Base-by-base conservation (phyloP, 2,329 filamentous ascomycete genomes). In the Colletotrichum destructivum region DNA sequence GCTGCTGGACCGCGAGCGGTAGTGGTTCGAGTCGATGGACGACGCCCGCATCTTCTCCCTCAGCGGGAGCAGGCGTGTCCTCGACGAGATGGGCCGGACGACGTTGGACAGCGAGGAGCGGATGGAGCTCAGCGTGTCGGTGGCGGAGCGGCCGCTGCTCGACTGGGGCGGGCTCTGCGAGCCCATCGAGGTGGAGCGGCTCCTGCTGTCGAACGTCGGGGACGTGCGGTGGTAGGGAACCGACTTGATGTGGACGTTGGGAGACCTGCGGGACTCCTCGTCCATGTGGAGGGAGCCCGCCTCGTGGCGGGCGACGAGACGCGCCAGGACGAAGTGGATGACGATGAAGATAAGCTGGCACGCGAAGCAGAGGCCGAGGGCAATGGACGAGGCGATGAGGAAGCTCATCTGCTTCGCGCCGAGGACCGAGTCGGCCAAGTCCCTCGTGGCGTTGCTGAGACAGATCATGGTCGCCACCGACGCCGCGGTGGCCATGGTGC, bases 71-170 rank as follows among this genome's bases (percentile, higher is more conserved):
- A 92, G 81, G 57, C 85, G 85, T 2, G 88, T 89, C 77, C 83
- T 88, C 49, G 89, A 91, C 2, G 86, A 85, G 55, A 88, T 86
- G 7, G 90, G 89, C 6, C 88, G 87, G 16, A 89, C 81, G 23
- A 81, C 81, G 47, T 84, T 80, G 3, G 85, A 86, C 26, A 88
- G 73, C 0, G 86, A 88, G 4, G 84, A 84, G 18, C 86, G 83
- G 59, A 88, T 79, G 2, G 87, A 88, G 73, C 79, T 83, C 75
- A 86, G 80, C 2, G 84, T 84, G 76, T 87, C 81, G 49, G 85
- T 77, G 68, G 83, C 76, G 65, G 88, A 84, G 75, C 82, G 77
- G 74, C 86, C 81, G 74, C 81, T 79, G 55, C 83, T 84, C 1
- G 87, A 87, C 6, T 82, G 81, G 0, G 85, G 84, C 4, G 85